Evolutionary conservation across 2,329 filamentous ascomycete genomes (phyloP), one percentile per base, ranked within the genome.

Genomic region (Aspergillus udagawae): DNA sequence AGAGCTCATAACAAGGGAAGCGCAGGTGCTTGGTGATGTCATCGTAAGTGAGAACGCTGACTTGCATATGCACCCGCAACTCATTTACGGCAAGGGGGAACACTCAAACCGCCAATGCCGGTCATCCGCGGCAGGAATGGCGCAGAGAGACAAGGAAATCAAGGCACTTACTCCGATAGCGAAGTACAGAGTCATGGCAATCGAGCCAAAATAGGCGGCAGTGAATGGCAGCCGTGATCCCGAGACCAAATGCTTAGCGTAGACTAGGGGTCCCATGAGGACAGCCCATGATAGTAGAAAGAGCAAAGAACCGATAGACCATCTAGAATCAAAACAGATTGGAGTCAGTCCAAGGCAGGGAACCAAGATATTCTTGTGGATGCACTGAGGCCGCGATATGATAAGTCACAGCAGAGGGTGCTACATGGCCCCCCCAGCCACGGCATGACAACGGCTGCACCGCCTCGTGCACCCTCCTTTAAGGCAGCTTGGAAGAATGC

Each of bases 271-370:
- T 55, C 94, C 94, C 90, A 97, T 96, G 78, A 97, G 84, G 65
- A 93, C 91, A 27, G 91, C 92, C 83, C 94, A 99, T 66, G 92
- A 96, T 66, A 86, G 84, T 67, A 97, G 83, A 80, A 97, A 97
- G 64, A 99, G 83, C 51, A 90, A 72, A 51, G 93, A 97, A 55
- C 92, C 94, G 73, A 97, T 86, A 51, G 93, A 91, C 94, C 94
- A 99, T 80, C 94, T 97, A 69, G 68, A 64, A 51, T 60, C 54
- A 62, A 64, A 57, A 62, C 49, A 42, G 59, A 59, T 71, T 67
- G 56, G 14, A 10, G 47, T 56, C 50, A 73, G 70, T 48, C 51
- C 49, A 38, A 20, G 48, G 4, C 9, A 38, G 29, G 12, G 17
- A 35, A n/a, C 20, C 9, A 29, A 27, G 17, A 25, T 48, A 35